Base-by-base conservation (phyloP, 169 alveolate species). In the Eimeria maxima region DNA sequence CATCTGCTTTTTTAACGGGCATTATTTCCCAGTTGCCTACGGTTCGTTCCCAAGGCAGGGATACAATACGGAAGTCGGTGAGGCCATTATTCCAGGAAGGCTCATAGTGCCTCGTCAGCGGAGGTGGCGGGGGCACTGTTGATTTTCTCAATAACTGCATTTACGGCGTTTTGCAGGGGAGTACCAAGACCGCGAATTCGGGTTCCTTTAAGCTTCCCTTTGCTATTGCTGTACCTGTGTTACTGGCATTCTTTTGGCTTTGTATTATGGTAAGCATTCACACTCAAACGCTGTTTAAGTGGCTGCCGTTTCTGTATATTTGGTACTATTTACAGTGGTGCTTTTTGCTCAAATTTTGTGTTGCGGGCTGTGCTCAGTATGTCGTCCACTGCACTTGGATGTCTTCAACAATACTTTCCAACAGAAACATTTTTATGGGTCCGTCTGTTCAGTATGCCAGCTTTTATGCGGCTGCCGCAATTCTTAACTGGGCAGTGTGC, bases 321-420 rank as follows among this genome's bases (percentile, higher is more conserved):
- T 90, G 67, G 67, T 0, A 16, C 29, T 73, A 38, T 38, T 38
- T 33, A 38, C 83, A 29, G 42, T n/a, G 55, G 42, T n/a, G 55
- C 29, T 38, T 3, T 16, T 4, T 14, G 0, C 22, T 38, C 33
- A 8, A 29, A 6, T 73, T 73, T 33, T 29, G 69, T 81, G 94
- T n/a, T 93, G 63, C 57, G 97, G 96, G 92, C 96, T 94, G 74
- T 94, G 97, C 65, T 96, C 97, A 96, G 94, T 98, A 98, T 91
- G 97, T 98, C 71, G 93, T 93, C 92, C 99, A 99, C 97, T 98
- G 99, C 84, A 98, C 98, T 20, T 98, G 98, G 98, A 98, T 98
- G 63, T 98, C 99, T 18, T 98, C 99, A 24, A 98, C 98, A 60
- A 99, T 99, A n/a, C 98, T 98, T 96, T 98, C 99, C 1, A 98